phyloP scores from a whole-genome alignment of 139 green algal genomes.

The Zygnema cylindricum region DNA sequence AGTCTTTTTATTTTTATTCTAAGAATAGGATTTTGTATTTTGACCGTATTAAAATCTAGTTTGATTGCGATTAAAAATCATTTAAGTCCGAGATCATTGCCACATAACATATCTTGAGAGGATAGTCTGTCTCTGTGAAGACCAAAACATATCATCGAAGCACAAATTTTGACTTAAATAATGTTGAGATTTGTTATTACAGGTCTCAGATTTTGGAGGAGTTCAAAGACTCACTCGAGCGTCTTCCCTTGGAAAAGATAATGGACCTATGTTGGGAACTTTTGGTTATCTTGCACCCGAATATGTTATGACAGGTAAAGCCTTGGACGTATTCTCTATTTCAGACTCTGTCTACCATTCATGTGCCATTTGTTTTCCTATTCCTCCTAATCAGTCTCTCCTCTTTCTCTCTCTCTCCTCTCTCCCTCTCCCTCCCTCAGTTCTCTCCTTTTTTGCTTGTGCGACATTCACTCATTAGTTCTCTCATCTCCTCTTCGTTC shows the following conservation, averaged over 20 bases:
- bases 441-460: neutral
- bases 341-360: neutral
- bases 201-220: constrained; percentile 17
- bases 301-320: constrained; percentile 8
- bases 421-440: neutral
- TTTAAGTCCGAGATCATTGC: neutral
- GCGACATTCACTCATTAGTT: neutral
- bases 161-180: neutral
- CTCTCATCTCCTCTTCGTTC: neutral
- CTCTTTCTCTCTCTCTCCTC: neutral
- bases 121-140: neutral
- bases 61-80: neutral
- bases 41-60: neutral
- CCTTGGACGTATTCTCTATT: neutral
- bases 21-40: neutral
- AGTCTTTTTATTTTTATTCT: neutral
- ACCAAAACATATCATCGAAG: neutral
- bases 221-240: neutral
- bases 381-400: neutral
- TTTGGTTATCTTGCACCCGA: constrained; percentile 14
- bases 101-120: neutral
- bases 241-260: neutral
- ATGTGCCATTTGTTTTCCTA: neutral
- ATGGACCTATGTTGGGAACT: neutral
- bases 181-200: neutral